Percentiles rank a stretch among this genome's conserved stretches.
These are phyloP conservation scores for Lojkania enalia DNA, from an alignment of 2,329 filamentous ascomycete genomes.

Conservation along the genomic window DNA sequence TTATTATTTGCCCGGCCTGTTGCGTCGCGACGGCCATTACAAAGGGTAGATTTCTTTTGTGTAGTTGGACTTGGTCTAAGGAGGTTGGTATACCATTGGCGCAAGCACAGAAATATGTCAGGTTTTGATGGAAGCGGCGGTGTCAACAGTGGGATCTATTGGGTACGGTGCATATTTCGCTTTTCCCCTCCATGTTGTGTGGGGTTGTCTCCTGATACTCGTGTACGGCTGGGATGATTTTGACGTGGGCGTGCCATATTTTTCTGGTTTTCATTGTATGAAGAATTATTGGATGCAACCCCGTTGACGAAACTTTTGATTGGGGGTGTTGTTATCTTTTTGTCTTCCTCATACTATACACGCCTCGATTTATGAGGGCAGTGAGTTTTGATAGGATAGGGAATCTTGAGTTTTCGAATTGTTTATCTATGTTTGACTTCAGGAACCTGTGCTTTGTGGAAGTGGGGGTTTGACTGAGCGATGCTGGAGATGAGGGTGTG, in stretches of 20 bases:
- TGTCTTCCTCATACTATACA: slow-evolving; percentile 37
- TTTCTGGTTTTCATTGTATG: slow-evolving; percentile 36
- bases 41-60: slow-evolving; percentile 49
- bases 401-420: slow-evolving; percentile 36
- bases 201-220: slow-evolving; percentile 38
- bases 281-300: slow-evolving; percentile 30
- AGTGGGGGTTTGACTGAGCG: too few relatives aligned
- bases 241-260: slow-evolving; percentile 30
- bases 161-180: slow-evolving; percentile 41
- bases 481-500: too few relatives aligned
- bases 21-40: slow-evolving; percentile 26
- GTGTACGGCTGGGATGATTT: slow-evolving; percentile 48
- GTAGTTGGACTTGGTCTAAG: too few relatives aligned
- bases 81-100: slow-evolving; percentile 47
- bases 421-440: too few relatives aligned
- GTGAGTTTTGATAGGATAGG: slow-evolving; percentile 36
- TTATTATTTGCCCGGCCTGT: slow-evolving; percentile 33
- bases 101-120: slow-evolving; percentile 37
- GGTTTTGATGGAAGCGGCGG: slow-evolving; percentile 37
- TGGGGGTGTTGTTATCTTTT: slow-evolving; percentile 27
- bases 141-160: slow-evolving; percentile 42
- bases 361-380: slow-evolving; percentile 41
- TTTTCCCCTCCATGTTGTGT: too few relatives aligned
- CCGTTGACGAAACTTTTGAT: slow-evolving; percentile 23
- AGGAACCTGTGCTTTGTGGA: too few relatives aligned